Percentiles rank a stretch among this genome's conserved stretches.
These are phyloP conservation scores for Paraphysoderma sedebokerense DNA, from an alignment of 371 early-diverging fungal species.

Conservation along the genomic window DNA sequence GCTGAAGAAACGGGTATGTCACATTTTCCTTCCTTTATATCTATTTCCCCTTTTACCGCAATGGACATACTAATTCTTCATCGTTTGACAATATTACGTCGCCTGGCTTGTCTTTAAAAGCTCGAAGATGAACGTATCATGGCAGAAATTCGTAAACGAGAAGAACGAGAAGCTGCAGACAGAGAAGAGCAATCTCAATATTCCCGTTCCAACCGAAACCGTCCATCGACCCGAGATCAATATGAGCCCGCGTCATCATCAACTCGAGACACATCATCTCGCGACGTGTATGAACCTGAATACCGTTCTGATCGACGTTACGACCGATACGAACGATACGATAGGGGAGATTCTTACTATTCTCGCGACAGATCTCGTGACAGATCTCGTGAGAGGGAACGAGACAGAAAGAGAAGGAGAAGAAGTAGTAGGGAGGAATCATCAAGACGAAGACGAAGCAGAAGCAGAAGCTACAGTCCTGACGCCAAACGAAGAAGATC, in stretches of 20 bases:
- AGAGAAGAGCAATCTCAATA: constrained; percentile 10
- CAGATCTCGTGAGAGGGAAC: constrained; percentile 10
- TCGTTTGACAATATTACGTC: neutral
- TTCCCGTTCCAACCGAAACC: too few relatives aligned
- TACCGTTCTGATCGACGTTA: too few relatives aligned
- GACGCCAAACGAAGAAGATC: neutral
- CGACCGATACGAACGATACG: too few relatives aligned
- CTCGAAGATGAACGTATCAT: constrained; percentile 10
- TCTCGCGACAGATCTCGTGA: too few relatives aligned
- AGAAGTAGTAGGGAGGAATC: neutral
- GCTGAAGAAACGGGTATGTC: neutral
- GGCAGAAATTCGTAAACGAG: constrained; percentile 11
- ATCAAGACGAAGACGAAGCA: neutral
- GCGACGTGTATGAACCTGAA: too few relatives aligned
- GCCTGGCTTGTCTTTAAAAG: constrained; percentile 1
- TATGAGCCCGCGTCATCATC: too few relatives aligned
- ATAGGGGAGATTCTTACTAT: too few relatives aligned
- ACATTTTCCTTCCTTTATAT: neutral
- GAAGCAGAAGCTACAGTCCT: constrained; percentile 1
- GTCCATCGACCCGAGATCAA: too few relatives aligned
- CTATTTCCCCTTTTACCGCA: neutral
- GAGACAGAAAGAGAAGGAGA: constrained; percentile 6
- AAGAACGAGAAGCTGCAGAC: constrained; percentile 13
- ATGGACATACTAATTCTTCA: neutral
- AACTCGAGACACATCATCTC: too few relatives aligned